Evolutionary conservation across 306 rosid genomes (phyloP), one percentile per base, ranked within the genome.

Genomic region (Fragaria ananassa): DNA sequence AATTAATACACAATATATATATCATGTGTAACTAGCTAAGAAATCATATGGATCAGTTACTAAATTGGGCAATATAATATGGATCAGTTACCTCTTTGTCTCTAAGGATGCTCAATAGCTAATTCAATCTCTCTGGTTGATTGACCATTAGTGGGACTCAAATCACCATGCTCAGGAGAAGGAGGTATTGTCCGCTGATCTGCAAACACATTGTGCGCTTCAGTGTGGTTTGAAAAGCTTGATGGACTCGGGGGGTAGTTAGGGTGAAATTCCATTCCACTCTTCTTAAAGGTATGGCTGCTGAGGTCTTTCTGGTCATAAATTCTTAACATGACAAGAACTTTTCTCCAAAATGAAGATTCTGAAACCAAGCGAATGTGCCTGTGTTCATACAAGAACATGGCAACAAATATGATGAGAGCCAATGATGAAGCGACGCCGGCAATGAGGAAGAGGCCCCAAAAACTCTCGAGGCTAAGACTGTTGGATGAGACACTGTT

Each of bases 211-310:
- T 18, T 29, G 35, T 23, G 60, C 0, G 49, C 21, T 64, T 75
- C 78, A 61, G 71, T 75, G 14, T n/a, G 31, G 62, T 47, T 37
- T 31, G 78, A 75, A 62, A 17, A 75, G 62, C 41, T 66, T 7
- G 78, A 75, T 6, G 78, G 71, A 62, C 78, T 75, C 21, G 0
- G 21, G 21, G 62, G 50, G 5, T 29, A 62, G 47, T 6, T 45
- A 71, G 61, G 34, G 78, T 61, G 17, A 18, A 13, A 17, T 21
- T 63, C 37, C 50, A 13, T 10, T 41, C n/a, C 78, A n/a, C 63
- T 76, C 51, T 78, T 84, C 71, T 60, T 84, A 60, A 82, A 87
- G 27, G 91, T 82, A 80, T 82, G 88, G 44, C 69, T 47, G 8
- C 35, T 70, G 63, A n/a, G 34, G 71, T 85, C 89, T 75, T 60